A percentile compares a stretch with the other conserved stretches of the same genome.
Conservation (phyloP, 352 stramenopile genomes). For the Elongisporangium anandrum region DNA sequence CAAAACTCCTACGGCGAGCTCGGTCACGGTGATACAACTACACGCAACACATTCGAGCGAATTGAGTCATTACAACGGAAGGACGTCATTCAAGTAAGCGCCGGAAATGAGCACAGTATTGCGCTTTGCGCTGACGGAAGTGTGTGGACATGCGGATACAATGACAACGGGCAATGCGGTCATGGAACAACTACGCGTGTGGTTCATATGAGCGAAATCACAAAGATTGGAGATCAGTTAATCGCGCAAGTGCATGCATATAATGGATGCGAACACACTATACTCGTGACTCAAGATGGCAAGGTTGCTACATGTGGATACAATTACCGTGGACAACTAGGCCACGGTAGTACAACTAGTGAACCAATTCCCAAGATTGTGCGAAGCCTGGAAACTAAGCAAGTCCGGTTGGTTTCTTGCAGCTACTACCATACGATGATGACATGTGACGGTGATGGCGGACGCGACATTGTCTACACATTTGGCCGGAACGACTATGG, state of each 20-base stretch:
- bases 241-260: slow-evolving; percentile 87
- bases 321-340: slow-evolving; percentile 93
- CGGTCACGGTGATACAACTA: slow-evolving; percentile 85
- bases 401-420: slow-evolving; percentile 83
- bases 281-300: slow-evolving; percentile 79
- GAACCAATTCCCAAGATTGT: slow-evolving; percentile 82
- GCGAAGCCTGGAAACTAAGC: slow-evolving; percentile 53
- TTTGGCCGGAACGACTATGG: slow-evolving; percentile 93
- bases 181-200: slow-evolving; percentile 82
- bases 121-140: slow-evolving; percentile 67
- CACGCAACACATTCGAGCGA: slow-evolving; percentile 78
- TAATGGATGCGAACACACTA: slow-evolving; percentile 92
- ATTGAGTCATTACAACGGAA: slow-evolving; percentile 73
- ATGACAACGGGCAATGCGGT: slow-evolving; percentile 93
- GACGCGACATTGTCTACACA: slow-evolving; percentile 56
- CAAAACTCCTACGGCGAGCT: slow-evolving; percentile 95
- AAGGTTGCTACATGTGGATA: slow-evolving; percentile 85
- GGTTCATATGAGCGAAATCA: slow-evolving; percentile 62
- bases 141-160: slow-evolving; percentile 90
- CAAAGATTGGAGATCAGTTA: slow-evolving; percentile 41
- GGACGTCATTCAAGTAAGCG: slow-evolving; percentile 73
- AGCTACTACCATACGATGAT: slow-evolving; percentile 93
- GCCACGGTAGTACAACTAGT: slow-evolving; percentile 85
- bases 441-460: slow-evolving; percentile 39
- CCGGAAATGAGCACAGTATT: slow-evolving; percentile 93